phyloP scores from a whole-genome alignment of 331 rosid genomes.

The Acacia pycnantha region DNA sequence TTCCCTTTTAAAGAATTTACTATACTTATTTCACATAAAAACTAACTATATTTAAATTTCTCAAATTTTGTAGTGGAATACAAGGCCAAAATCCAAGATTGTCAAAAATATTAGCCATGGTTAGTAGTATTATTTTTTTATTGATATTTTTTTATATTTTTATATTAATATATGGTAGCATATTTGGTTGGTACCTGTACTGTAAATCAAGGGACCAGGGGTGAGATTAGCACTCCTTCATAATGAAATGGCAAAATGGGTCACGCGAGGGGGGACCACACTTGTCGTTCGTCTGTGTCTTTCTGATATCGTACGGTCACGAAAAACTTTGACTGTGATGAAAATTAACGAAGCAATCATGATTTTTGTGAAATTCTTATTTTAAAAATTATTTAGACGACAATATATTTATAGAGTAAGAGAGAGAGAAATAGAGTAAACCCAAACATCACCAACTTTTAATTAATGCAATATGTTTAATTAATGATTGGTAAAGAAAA shows the following conservation, averaged over 20 bases:
- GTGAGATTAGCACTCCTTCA: neutral
- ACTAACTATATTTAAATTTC: neutral
- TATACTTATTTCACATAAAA: no score
- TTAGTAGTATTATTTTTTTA: neutral
- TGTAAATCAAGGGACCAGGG: neutral
- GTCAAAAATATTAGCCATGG: neutral
- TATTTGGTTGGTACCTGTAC: neutral
- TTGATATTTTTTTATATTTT: no score
- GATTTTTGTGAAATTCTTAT: no score
- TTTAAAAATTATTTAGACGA: no score
- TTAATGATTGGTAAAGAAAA: no score
- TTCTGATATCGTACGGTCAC: neutral
- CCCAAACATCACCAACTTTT: no score
- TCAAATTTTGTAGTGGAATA: neutral
- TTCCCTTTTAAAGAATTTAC: no score
- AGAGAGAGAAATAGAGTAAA: no score
- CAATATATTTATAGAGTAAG: no score
- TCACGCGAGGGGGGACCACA: conserved; percentile 8
- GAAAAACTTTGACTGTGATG: neutral
- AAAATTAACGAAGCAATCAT: neutral
- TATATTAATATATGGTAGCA: no score
- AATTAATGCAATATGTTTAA: no score
- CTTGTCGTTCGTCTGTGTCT: neutral
- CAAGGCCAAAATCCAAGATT: neutral
- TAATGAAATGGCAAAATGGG: neutral